A percentile compares a stretch with the other conserved stretches of the same genome.
phyloP scores from a whole-genome alignment of 768 basidiomycete genomes.

The Mrakia blollopis region DNA sequence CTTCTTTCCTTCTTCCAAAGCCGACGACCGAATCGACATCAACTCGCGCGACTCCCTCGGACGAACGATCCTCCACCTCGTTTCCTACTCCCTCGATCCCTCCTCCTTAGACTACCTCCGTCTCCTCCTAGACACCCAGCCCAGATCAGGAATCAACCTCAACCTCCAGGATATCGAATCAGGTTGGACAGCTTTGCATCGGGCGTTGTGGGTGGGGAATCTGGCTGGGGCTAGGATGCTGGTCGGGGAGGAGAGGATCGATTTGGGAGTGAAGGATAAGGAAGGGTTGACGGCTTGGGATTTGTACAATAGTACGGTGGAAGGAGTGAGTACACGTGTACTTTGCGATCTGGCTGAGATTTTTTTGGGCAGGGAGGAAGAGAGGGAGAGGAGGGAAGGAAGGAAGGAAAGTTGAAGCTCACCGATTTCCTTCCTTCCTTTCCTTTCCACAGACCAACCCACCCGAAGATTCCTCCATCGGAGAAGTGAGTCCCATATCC shows the following conservation, averaged over 20 bases:
- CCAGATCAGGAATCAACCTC: conserved; percentile 54
- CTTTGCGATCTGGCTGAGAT: neutral
- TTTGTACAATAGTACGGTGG: conserved; percentile 82
- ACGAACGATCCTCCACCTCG: conserved; percentile 74
- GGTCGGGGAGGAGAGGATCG: conserved; percentile 59
- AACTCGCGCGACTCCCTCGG: conserved; percentile 44
- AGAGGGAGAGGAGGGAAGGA: neutral
- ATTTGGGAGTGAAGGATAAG: conserved; percentile 65
- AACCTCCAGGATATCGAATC: conserved; percentile 77
- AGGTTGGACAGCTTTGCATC: conserved; percentile 85
- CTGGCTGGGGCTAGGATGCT: conserved; percentile 60
- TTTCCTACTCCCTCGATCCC: conserved; percentile 55
- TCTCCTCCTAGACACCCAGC: conserved; percentile 54
- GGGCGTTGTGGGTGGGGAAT: conserved; percentile 73
- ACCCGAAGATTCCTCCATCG: conserved; percentile 39
- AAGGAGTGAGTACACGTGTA: conserved; percentile 47
- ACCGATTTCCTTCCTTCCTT: neutral
- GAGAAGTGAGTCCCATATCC: conserved; percentile 48
- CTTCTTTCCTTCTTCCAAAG: conserved; percentile 28
- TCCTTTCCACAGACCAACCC: conserved; percentile 40
- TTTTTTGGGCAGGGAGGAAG: too few relatives aligned
- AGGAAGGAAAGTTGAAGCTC: neutral
- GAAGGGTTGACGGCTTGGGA: conserved; percentile 90
- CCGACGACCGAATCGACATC: conserved; percentile 38
- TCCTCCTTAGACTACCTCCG: conserved; percentile 70